Conservation (phyloP, 805 yeast genomes). For the Tetrapisispora nanseiensis region DNA sequence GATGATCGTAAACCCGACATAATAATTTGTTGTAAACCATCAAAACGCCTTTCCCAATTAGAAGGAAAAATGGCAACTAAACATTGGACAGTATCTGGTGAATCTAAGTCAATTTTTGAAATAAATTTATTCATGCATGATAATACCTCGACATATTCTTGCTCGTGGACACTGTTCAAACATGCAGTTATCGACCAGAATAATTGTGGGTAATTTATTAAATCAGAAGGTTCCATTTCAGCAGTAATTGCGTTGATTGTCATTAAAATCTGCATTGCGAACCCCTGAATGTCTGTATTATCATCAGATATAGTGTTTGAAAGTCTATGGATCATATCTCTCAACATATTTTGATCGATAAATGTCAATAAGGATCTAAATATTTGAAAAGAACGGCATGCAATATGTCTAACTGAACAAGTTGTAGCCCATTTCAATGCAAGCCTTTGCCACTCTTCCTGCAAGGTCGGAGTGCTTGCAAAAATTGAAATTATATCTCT, state of each 20-base stretch:
- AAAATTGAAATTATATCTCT: conserved; percentile 54
- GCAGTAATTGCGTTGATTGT: conserved; percentile 88
- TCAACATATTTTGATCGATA: conserved; percentile 77
- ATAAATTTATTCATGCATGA: conserved; percentile 75
- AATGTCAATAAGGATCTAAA: conserved; percentile 76
- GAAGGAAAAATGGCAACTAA: conserved; percentile 83
- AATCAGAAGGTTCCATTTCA: conserved; percentile 64
- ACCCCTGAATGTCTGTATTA: conserved; percentile 84
- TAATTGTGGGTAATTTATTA: conserved; percentile 82
- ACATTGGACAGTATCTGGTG: conserved; percentile 77
- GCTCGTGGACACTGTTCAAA: conserved; percentile 80
- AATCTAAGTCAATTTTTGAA: conserved; percentile 75
- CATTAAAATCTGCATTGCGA: conserved; percentile 94
- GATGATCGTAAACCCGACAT: conserved; percentile 79
- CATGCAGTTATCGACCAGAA: conserved; percentile 96
- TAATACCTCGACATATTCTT: conserved; percentile 80
- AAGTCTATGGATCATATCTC: conserved; percentile 86
- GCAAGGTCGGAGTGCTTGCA: conserved; percentile 41
- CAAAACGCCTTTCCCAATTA: conserved; percentile 91
- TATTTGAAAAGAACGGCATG: conserved; percentile 91
- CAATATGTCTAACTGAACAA: conserved; percentile 93
- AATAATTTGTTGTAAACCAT: conserved; percentile 72
- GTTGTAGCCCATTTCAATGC: conserved; percentile 93
- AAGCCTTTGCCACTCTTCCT: conserved; percentile 74
- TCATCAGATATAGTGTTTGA: conserved; percentile 91